phyloP scores from a whole-genome alignment of 2,329 filamentous ascomycete species.

The Claviceps pazoutovae region DNA sequence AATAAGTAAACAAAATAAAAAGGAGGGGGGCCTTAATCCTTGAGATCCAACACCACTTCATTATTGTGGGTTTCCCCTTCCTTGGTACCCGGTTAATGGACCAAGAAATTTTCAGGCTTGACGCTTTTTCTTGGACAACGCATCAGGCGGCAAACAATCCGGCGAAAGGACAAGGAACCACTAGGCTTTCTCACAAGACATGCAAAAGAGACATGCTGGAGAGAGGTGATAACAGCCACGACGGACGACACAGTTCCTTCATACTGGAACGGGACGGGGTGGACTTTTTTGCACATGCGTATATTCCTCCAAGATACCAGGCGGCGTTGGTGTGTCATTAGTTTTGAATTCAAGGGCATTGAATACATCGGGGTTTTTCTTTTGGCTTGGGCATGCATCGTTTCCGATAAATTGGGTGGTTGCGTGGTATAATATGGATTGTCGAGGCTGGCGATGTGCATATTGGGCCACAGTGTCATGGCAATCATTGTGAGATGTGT shows the following conservation, averaged over 20 bases:
- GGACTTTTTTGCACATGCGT: constrained; percentile 4
- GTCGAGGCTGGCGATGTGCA: too few relatives aligned
- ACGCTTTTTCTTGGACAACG: constrained; percentile 10
- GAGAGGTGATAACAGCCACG: too few relatives aligned
- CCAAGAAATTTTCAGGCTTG: background rate
- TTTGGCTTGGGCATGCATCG: background rate
- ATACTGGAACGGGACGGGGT: background rate
- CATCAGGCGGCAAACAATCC: constrained; percentile 12
- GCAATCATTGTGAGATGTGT: background rate
- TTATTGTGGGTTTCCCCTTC: background rate
- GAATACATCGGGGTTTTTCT: background rate
- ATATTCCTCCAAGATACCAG: constrained; percentile 23
- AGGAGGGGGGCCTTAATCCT: too few relatives aligned
- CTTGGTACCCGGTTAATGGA: background rate
- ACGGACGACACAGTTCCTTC: background rate
- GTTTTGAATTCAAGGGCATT: constrained; percentile 1
- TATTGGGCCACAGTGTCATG: too few relatives aligned
- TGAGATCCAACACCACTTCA: too few relatives aligned
- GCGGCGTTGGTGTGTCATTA: constrained; percentile 21
- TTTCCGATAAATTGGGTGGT: background rate
- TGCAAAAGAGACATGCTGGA: background rate
- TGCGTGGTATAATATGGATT: too few relatives aligned
- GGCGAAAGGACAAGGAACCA: constrained; percentile 20
- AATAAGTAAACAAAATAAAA: background rate
- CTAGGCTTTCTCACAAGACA: constrained; percentile 10